Evolutionary conservation across 116 monocot genomes (phyloP).

Genomic region (Zostera marina): DNA sequence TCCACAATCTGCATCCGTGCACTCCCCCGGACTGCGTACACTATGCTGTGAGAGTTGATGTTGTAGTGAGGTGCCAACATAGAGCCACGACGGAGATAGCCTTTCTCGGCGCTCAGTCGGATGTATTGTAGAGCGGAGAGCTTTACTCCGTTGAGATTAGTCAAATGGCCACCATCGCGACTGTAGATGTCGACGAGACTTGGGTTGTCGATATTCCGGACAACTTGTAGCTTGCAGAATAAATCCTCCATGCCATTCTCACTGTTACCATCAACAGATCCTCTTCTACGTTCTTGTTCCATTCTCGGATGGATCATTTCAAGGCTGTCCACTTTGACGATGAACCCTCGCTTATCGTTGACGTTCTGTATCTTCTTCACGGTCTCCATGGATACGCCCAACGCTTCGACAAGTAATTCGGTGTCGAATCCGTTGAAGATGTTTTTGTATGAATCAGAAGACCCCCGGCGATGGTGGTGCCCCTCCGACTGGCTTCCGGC

Average conservation of each 20-base stretch:
- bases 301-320: not conserved
- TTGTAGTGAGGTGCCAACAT: slow-evolving; percentile 37
- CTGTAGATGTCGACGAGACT: slow-evolving; percentile 27
- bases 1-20: slow-evolving; percentile 30
- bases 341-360: slow-evolving; percentile 10
- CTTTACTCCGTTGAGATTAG: slow-evolving; percentile 41
- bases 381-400: slow-evolving; percentile 7
- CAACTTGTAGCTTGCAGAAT: slow-evolving; percentile 26
- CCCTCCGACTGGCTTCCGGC: slow-evolving; percentile 1
- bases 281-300: too few species aligned
- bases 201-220: slow-evolving; percentile 37
- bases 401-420: slow-evolving; percentile 6
- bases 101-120: slow-evolving; percentile 22
- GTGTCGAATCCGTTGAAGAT: slow-evolving; percentile 18
- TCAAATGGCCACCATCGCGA: slow-evolving; percentile 20
- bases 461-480: not conserved
- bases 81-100: slow-evolving; percentile 13
- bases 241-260: slow-evolving; percentile 34
- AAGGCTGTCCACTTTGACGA: slow-evolving; percentile 14
- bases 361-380: slow-evolving; percentile 20
- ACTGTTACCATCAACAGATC: not conserved
- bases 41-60: slow-evolving; percentile 39
- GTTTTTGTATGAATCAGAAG: not conserved
- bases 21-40: slow-evolving; percentile 25
- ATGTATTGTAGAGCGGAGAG: slow-evolving; percentile 32